These are phyloP conservation scores for Fomitopsis serialis DNA, from an alignment of 768 basidiomycete species.

Conservation along the genomic window DNA sequence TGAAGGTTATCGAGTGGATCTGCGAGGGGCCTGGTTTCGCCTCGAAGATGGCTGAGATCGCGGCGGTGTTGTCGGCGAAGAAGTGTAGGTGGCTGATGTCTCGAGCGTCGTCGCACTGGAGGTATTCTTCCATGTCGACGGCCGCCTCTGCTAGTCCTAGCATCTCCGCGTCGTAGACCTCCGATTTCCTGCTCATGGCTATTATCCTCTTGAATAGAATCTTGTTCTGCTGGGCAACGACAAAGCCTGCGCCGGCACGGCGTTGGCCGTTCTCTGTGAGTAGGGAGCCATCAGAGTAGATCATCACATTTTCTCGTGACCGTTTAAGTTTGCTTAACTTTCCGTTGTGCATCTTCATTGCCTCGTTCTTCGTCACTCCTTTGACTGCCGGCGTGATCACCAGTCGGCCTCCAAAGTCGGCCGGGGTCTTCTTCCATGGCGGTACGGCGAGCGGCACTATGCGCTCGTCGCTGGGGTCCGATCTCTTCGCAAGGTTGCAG, in stretches of 20 bases:
- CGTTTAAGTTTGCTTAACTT: background rate
- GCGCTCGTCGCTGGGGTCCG: background rate
- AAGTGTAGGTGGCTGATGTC: slow-evolving; percentile 3
- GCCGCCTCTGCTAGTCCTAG: background rate
- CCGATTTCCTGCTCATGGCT: background rate
- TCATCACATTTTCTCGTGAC: background rate
- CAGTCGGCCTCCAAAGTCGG: background rate
- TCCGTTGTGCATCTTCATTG: background rate
- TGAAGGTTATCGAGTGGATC: background rate
- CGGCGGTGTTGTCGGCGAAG: slow-evolving; percentile 12
- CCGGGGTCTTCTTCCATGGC: background rate
- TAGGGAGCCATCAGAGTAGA: slow-evolving; percentile 14
- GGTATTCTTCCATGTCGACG: background rate
- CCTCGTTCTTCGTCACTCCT: background rate
- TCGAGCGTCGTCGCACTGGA: background rate
- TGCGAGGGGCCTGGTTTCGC: background rate
- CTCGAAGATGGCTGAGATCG: slow-evolving; percentile 3
- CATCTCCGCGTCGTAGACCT: slow-evolving; percentile 14
- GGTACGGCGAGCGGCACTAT: background rate
- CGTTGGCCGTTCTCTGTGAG: background rate
- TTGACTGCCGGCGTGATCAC: background rate
- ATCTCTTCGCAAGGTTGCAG: background rate
- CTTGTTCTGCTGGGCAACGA: background rate
- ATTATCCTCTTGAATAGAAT: background rate
- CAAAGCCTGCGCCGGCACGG: slow-evolving; percentile 6